These are phyloP conservation scores for Endothia cerciana DNA, from an alignment of 2,329 filamentous ascomycete genomes.

Conservation along the genomic window DNA sequence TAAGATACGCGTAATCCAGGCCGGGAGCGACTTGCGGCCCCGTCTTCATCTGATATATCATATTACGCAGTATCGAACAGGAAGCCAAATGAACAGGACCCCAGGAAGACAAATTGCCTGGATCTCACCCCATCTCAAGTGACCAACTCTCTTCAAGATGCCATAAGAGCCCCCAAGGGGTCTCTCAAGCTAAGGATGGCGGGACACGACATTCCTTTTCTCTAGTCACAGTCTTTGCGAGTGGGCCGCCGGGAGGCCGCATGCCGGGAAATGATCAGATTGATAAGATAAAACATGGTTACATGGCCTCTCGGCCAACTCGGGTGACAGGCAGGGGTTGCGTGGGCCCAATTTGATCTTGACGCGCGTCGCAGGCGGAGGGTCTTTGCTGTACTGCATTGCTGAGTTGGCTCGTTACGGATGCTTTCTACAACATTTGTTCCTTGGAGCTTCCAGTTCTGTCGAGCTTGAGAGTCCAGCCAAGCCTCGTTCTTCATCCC, in stretches of 20 bases:
- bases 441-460: not conserved
- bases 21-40: too few relatives aligned
- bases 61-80: too few relatives aligned
- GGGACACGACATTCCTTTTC: too few relatives aligned
- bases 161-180: too few relatives aligned
- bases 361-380: not conserved
- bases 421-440: not conserved
- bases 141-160: too few relatives aligned
- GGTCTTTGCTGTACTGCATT: not conserved
- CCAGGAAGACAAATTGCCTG: too few relatives aligned
- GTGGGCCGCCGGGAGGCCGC: not conserved
- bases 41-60: too few relatives aligned
- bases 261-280: not conserved
- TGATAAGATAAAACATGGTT: conserved; percentile 4
- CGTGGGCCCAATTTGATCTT: not conserved
- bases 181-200: too few relatives aligned
- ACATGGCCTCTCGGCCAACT: not conserved
- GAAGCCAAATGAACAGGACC: too few relatives aligned
- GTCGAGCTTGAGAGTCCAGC: not conserved
- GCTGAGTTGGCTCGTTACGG: not conserved
- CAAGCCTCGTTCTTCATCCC: not conserved
- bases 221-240: not conserved
- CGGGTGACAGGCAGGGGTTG: not conserved
- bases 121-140: too few relatives aligned
- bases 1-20: too few relatives aligned